phyloP scores from a whole-genome alignment of 1,284 basidiomycete species.

The Melampsora medusae region DNA sequence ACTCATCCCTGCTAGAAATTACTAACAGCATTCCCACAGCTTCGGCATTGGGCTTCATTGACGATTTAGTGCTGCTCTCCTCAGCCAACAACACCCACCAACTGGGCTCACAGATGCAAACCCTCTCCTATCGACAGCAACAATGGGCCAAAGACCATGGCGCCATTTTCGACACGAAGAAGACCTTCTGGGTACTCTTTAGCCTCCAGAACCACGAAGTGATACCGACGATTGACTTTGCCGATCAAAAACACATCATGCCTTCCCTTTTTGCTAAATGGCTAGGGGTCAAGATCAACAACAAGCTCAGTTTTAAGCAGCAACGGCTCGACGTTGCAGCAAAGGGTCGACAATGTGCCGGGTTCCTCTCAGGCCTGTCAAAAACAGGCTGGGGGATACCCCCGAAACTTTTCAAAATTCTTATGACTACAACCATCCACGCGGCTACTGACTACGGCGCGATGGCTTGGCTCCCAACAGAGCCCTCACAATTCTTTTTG shows the following conservation, averaged over 20 bases:
- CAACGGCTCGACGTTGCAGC: background rate
- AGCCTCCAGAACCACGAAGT: background rate
- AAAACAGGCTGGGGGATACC: background rate
- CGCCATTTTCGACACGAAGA: background rate
- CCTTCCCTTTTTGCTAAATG: background rate
- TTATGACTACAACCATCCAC: background rate
- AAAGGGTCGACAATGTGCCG: background rate
- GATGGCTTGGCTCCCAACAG: background rate
- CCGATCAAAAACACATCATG: background rate
- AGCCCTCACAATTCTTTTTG: background rate
- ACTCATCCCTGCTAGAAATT: background rate
- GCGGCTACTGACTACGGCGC: background rate
- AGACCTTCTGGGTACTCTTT: background rate
- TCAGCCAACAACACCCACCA: background rate
- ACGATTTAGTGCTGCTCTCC: background rate
- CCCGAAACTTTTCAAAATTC: background rate
- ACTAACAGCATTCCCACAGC: background rate
- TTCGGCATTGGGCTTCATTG: background rate
- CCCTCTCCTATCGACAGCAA: background rate
- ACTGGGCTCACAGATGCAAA: background rate
- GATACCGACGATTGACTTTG: background rate
- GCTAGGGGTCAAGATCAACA: constrained; percentile 4
- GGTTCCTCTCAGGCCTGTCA: background rate
- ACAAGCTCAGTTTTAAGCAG: constrained; percentile 23
- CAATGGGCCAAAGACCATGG: background rate